These are phyloP conservation scores for Globisporangium spinosum DNA, from an alignment of 352 stramenopile species.

Conservation along the genomic window DNA sequence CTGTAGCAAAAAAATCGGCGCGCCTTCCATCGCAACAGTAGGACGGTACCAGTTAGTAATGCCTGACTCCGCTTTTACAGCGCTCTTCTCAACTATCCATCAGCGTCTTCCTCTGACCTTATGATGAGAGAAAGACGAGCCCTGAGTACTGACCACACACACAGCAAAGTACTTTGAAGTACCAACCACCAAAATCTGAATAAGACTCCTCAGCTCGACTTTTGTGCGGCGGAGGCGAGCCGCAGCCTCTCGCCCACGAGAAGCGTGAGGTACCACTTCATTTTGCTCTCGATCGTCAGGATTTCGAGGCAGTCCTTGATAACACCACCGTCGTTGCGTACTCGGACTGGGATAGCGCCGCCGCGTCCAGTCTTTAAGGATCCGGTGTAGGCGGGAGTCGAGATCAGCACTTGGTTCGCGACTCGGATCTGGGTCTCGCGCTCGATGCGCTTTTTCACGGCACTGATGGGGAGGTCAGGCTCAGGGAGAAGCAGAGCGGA, in stretches of 20 bases:
- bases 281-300: conserved; percentile 3
- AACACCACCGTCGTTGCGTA: conserved; percentile 10
- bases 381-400: not conserved
- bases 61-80: not conserved
- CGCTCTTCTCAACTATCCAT: not conserved
- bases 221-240: not conserved
- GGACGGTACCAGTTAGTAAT: not conserved
- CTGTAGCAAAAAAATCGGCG: not conserved
- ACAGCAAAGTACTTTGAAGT: not conserved
- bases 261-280: conserved; percentile 27
- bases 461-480: not conserved
- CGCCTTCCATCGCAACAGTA: not conserved
- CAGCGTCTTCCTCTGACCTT: not conserved
- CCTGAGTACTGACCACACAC: not conserved
- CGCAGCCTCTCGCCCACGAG: conserved; percentile 33
- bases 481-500: conserved; percentile 8
- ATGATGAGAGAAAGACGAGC: not conserved
- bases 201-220: not conserved
- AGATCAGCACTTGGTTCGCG: conserved; percentile 20
- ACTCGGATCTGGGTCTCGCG: conserved; percentile 12
- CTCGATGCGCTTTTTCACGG: conserved; percentile 20
- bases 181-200: not conserved
- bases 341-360: not conserved
- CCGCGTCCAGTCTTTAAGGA: not conserved
- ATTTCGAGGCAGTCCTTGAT: conserved; percentile 16